A percentile compares a stretch with the other conserved stretches of the same genome.
These are phyloP conservation scores for Arthrobotrys megalospora DNA, from an alignment of 2,329 filamentous ascomycete species.

Conservation along the genomic window DNA sequence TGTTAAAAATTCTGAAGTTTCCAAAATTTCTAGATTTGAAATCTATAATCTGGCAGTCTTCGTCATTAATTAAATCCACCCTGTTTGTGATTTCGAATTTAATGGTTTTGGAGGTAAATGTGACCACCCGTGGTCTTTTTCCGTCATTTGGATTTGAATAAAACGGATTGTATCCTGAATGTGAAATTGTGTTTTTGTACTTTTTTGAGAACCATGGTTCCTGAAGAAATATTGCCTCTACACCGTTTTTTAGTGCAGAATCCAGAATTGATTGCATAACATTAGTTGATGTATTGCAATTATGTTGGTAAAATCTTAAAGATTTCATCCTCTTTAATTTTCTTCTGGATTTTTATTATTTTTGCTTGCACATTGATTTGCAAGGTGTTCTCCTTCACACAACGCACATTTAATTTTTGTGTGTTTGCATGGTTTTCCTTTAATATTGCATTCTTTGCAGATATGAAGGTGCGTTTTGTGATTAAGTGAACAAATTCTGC, in stretches of 20 bases:
- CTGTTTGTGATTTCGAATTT: neutral
- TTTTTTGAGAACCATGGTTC: no score
- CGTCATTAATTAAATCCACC: neutral
- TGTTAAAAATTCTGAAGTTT: neutral
- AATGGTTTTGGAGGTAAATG: neutral
- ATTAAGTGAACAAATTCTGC: neutral
- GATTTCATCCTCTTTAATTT: neutral
- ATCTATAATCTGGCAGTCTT: neutral
- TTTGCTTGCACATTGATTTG: neutral
- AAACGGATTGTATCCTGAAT: neutral
- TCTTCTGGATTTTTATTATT: neutral
- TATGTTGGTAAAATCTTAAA: neutral
- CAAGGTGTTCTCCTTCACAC: neutral
- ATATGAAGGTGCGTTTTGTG: neutral
- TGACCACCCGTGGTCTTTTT: slow-evolving; percentile 4
- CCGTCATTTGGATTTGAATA: neutral
- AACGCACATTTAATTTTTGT: neutral
- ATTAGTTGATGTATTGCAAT: slow-evolving; percentile 6
- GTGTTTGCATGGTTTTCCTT: neutral
- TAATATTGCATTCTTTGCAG: slow-evolving; percentile 10
- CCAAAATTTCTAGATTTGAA: slow-evolving; percentile 14
- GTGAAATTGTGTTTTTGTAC: slow-evolving; percentile 13
- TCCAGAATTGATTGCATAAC: no score
- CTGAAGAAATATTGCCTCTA: no score
- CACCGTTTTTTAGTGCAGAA: neutral